phyloP scores from a whole-genome alignment of 2,329 filamentous ascomycete genomes.

The Scolecobasidium constrictum region DNA sequence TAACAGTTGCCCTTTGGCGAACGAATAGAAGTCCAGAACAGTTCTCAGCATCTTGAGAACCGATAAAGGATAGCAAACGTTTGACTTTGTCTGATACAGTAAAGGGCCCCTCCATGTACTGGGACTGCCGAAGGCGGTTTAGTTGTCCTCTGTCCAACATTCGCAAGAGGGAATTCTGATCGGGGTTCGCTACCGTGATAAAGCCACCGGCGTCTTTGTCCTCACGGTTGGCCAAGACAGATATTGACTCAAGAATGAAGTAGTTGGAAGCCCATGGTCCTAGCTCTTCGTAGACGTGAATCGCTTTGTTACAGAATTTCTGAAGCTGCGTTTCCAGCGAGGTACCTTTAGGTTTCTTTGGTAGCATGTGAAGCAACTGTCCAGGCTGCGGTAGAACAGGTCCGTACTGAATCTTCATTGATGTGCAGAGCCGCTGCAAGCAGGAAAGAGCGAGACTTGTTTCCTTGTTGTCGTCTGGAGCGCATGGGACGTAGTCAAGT shows the following conservation, averaged over 20 bases:
- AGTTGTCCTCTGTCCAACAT: not conserved
- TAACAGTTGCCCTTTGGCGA: constrained; percentile 32
- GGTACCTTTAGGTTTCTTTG: not conserved
- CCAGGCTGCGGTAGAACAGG: too few species aligned
- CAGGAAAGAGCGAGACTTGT: too few species aligned
- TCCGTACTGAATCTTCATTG: too few species aligned
- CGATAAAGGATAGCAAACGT: too few species aligned
- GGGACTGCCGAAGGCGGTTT: not conserved
- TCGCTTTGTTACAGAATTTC: not conserved
- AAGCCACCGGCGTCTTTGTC: not conserved
- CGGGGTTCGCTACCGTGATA: not conserved
- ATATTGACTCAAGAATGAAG: not conserved
- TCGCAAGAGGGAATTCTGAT: not conserved
- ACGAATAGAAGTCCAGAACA: constrained; percentile 37
- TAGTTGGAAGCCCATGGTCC: not conserved
- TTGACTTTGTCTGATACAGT: too few species aligned
- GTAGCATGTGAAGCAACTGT: too few species aligned
- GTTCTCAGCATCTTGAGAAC: too few species aligned
- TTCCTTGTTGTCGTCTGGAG: too few species aligned
- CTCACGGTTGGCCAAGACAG: not conserved
- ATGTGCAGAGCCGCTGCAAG: too few species aligned
- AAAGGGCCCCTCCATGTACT: too few species aligned
- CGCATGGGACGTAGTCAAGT: constrained; percentile 19
- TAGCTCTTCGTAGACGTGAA: not conserved
- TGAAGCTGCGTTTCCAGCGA: not conserved